These are phyloP conservation scores for Pholiota conissans DNA, from an alignment of 768 basidiomycete genomes.

Conservation along the genomic window DNA sequence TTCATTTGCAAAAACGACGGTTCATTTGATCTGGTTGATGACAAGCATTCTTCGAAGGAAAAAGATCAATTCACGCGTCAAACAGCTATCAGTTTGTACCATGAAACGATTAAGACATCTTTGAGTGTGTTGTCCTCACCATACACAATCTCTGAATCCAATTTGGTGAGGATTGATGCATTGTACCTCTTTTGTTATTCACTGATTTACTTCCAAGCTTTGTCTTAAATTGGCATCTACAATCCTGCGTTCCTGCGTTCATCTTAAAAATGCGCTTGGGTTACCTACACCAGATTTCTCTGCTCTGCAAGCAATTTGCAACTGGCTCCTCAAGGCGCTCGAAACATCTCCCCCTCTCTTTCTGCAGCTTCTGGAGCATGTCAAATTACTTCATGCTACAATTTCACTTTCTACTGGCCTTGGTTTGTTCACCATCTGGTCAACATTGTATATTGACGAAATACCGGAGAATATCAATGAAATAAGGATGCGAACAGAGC, in stretches of 20 bases:
- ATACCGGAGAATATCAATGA: constrained; percentile 10
- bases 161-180: constrained; percentile 2
- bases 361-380: constrained; percentile 27
- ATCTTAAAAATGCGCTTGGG: constrained; percentile 43
- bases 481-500: constrained; percentile 10
- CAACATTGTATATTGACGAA: constrained; percentile 35
- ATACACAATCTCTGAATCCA: not conserved
- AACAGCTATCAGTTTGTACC: constrained; percentile 7
- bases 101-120: constrained; percentile 6
- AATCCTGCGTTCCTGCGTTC: constrained; percentile 37
- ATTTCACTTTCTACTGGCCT: constrained; percentile 69
- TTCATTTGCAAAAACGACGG: constrained; percentile 33
- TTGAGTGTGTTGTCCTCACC: not conserved
- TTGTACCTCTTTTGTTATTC: not conserved
- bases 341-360: constrained; percentile 34
- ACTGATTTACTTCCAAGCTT: not conserved
- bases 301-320: constrained; percentile 55
- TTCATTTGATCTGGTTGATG: not conserved
- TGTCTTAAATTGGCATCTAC: constrained; percentile 28
- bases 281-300: constrained; percentile 62
- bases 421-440: constrained; percentile 76
- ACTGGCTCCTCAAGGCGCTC: constrained; percentile 49
- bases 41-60: not conserved
- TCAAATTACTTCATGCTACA: constrained; percentile 41
- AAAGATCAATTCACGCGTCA: constrained; percentile 9